Evolutionary conservation across 768 basidiomycete genomes (phyloP).

Genomic region (Gautieria morchelliformis): DNA sequence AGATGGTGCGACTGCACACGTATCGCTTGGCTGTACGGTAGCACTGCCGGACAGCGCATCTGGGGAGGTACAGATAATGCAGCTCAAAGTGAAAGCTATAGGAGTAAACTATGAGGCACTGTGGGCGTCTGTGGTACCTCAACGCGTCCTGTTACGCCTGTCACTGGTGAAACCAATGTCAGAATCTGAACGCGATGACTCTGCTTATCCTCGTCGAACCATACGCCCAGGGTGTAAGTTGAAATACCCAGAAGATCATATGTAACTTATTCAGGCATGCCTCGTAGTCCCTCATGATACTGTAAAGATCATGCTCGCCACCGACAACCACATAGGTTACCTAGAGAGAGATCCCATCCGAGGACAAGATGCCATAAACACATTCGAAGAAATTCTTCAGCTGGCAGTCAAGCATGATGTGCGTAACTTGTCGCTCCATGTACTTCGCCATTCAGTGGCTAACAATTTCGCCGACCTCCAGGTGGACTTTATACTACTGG

Average conservation of each 20-base stretch:
- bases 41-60: no score
- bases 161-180: background rate
- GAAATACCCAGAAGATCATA: no score
- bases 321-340: constrained; percentile 95
- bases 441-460: background rate
- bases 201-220: background rate
- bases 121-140: background rate
- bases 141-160: background rate
- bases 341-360: constrained; percentile 89
- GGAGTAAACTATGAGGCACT: background rate
- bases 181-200: background rate
- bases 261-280: background rate
- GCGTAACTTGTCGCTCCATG: constrained; percentile 2
- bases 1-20: no score
- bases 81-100: no score
- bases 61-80: no score
- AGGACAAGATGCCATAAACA: constrained; percentile 91
- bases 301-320: constrained; percentile 80
- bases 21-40: no score
- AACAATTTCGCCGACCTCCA: constrained; percentile 19
- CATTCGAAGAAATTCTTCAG: constrained; percentile 89
- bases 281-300: constrained; percentile 31
- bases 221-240: background rate
- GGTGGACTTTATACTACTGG: constrained; percentile 95
- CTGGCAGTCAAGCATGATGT: constrained; percentile 84